Percentiles rank a stretch among this genome's conserved stretches.
Conservation (phyloP, 1,139 yeast species). For the Schwanniomyces etchellsii region DNA sequence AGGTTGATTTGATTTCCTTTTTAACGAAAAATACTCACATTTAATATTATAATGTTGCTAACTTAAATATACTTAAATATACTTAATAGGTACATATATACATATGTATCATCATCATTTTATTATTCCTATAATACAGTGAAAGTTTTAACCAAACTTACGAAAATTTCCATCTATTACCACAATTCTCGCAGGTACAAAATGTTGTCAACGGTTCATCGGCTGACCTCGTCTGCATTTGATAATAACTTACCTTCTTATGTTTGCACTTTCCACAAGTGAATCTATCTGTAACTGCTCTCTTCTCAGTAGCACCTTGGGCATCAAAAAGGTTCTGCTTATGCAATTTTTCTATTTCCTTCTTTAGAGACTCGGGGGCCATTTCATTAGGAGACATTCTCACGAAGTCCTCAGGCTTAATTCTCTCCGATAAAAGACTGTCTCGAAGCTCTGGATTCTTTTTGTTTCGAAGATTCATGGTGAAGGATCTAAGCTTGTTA, state of each 20-base stretch:
- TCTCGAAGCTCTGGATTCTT: slow-evolving; percentile 80
- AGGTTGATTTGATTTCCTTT: slow-evolving; percentile 76
- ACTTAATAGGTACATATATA: neutral
- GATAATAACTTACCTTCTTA: slow-evolving; percentile 93
- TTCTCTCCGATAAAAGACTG: slow-evolving; percentile 59
- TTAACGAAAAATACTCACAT: slow-evolving; percentile 32
- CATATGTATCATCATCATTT: neutral
- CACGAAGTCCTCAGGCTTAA: slow-evolving; percentile 60
- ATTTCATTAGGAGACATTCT: slow-evolving; percentile 86
- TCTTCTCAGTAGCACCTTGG: slow-evolving; percentile 95
- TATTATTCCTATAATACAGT: too few relatives aligned
- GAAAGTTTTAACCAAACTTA: slow-evolving; percentile 16
- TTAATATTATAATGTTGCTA: too few relatives aligned
- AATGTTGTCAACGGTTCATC: slow-evolving; percentile 98
- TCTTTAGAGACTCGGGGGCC: slow-evolving; percentile 86
- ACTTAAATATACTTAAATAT: neutral
- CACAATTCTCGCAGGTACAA: slow-evolving; percentile 96
- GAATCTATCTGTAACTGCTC: slow-evolving; percentile 94
- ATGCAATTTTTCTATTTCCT: slow-evolving; percentile 79
- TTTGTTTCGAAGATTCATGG: slow-evolving; percentile 81
- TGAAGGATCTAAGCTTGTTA: slow-evolving; percentile 75
- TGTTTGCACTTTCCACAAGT: slow-evolving; percentile 98
- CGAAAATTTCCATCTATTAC: slow-evolving; percentile 95
- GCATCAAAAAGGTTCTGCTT: slow-evolving; percentile 92
- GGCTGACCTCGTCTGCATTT: slow-evolving; percentile 96